These are phyloP conservation scores for Mytilinidion resinicola DNA, from an alignment of 495 filamentous ascomycete genomes.

Conservation along the genomic window DNA sequence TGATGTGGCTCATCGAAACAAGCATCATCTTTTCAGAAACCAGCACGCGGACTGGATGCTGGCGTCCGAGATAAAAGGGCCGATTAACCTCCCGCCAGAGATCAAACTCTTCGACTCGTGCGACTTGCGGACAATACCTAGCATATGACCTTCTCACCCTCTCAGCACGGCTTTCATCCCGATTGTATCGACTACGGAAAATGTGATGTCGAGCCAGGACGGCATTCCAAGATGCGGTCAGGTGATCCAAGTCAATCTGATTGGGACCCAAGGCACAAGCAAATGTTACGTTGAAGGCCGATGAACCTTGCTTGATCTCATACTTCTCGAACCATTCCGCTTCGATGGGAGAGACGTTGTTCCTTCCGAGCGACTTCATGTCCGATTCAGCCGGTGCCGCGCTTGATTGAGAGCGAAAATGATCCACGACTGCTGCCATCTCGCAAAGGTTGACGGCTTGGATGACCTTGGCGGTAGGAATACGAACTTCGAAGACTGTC, in stretches of 20 bases:
- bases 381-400: too few species aligned
- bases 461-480: too few species aligned
- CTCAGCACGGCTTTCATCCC: neutral
- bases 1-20: slow-evolving; percentile 31
- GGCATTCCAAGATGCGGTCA: neutral
- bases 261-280: slow-evolving; percentile 2
- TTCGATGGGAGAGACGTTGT: slow-evolving; percentile 24
- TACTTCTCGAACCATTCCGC: slow-evolving; percentile 32
- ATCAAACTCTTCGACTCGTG: neutral
- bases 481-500: too few species aligned
- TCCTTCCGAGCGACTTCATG: too few species aligned
- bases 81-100: neutral
- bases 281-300: slow-evolving; percentile 30
- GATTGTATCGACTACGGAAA: neutral
- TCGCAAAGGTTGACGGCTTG: too few species aligned
- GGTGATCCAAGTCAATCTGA: slow-evolving; percentile 1
- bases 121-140: neutral
- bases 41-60: slow-evolving; percentile 21
- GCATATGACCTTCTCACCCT: neutral
- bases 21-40: slow-evolving; percentile 14
- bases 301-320: slow-evolving; percentile 7
- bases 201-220: slow-evolving; percentile 8
- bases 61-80: neutral
- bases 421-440: too few species aligned
- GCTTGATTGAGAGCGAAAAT: too few species aligned